Base-by-base conservation (phyloP, 2,329 filamentous ascomycete genomes). In the Clonostachys rosea region DNA sequence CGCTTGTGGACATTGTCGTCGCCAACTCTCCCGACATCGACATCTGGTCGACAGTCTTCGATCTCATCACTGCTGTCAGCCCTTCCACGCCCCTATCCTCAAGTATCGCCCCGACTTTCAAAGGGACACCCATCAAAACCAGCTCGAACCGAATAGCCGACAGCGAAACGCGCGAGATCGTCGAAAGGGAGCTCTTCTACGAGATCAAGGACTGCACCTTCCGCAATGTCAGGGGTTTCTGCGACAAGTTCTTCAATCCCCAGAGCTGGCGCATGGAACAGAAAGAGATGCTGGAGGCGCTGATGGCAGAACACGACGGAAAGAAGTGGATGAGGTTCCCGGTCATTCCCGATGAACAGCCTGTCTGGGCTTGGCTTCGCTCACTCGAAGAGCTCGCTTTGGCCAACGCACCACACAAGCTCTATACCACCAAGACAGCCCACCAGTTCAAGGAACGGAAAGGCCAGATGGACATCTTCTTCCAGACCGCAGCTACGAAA, bases 301-400 rank as follows among this genome's bases (percentile, higher is more conserved):
- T 39, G 10, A 39, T 14, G 10, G 36, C 36, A 14, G 16, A 14
- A 47, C 51, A 55, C 12, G 17, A 53, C 14, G 51, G 49, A 18
- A 49, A 52, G 47, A 49, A 16, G 33, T 55, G 52, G 50, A 46
- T 17, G 3, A 43, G 43, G 6, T 55, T 54, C 34, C 53, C 52
- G 16, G 5, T 46, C 5, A 43, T 20, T 17, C 30, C 49, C 10
- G 44, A 54, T 24, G 50, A 54, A 44, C 41, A 49, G 11, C 47
- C 35, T 34, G 47, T 49, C 37, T 51, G 47, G 47, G 34, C 37
- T 33, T 49, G 47, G 37, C 42, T 51, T 40, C 44, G 42, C 14
- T 44, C 40, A 18, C 34, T 51, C 9, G 40, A 52, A 43, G 44
- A 52, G 17, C 40, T 41, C 17, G 45, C 36, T 46, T 45, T 55